Base-by-base conservation (phyloP, 139 green algal genomes). In the Klebsormidium nitens region DNA sequence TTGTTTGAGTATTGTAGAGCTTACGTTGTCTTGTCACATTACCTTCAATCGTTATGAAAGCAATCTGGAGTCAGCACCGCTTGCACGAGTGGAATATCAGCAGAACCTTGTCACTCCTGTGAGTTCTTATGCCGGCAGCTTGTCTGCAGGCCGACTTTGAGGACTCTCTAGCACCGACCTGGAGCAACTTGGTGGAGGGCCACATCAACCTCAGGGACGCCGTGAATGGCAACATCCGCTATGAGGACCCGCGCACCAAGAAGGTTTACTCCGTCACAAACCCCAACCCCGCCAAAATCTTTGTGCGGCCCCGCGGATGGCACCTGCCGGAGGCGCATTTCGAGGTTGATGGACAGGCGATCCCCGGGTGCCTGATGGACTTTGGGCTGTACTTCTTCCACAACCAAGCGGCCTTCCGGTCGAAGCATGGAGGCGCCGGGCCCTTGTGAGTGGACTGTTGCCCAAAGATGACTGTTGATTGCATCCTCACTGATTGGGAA, bases 311-410 rank as follows among this genome's bases (percentile, higher is more conserved):
- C 3, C 84, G 87, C 40, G 87, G 87, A 17, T 95, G 89, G 89
- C 89, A 95, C 81, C 81, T 95, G 67, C 81, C 72, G 50, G 89
- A 95, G 84, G 81, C 86, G 56, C 89, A 95, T 76, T 76, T 95
- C 4, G 29, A 79, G 55, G 87, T 94, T 28, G 86, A 92, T 47
- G 87, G 87, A n/a, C 36, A 83, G 63, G 76, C 82, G 3, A 84
- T 35, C 70, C 83, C 46, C 38, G 88, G 70, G 37, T 84, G 70
- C 44, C 69, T 95, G 46, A 88, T 94, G 35, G 89, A 95, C 79
- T 95, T 95, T 83, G 89, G 74, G 6, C 81, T 95, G 8, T 95
- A 81, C 82, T 95, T 93, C 81, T 95, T 91, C 85, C 84, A 95
- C 82, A 90, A 89, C 62, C 72, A 80, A 3, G 72, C 72, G 17